A percentile compares a stretch with the other conserved stretches of the same genome.
Evolutionary conservation across 257 asterid species (phyloP).

Genomic region (Solanum paucissectum): DNA sequence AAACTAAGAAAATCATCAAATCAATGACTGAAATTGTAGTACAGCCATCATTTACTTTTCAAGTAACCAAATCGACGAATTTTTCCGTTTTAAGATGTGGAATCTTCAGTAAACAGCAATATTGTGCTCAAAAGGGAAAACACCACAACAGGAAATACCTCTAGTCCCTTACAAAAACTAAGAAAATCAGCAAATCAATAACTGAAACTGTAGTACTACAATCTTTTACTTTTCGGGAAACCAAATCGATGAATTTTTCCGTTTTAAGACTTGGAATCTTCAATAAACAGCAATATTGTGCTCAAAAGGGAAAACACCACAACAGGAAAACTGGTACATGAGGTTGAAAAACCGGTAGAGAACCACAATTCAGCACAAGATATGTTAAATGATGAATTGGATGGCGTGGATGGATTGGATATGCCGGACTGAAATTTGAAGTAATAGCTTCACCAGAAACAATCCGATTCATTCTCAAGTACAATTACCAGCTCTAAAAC

Average conservation of each 20-base stretch:
- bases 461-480: neutral
- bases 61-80: neutral
- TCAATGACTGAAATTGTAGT: neutral
- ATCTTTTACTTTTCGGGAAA: neutral
- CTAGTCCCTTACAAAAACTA: neutral
- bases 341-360: too few relatives aligned
- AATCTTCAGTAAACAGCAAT: neutral
- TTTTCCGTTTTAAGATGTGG: neutral
- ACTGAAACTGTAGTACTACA: neutral
- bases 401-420: too few relatives aligned
- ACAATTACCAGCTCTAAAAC: neutral
- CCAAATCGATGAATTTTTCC: neutral
- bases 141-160: neutral
- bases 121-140: neutral
- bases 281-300: neutral
- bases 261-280: neutral
- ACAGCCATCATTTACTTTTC: neutral
- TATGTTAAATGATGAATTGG: too few relatives aligned
- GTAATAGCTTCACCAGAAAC: neutral
- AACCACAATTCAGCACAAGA: too few relatives aligned
- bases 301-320: neutral
- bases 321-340: neutral
- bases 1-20: neutral
- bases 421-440: neutral
- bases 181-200: neutral